These are phyloP conservation scores for Apiotrichum sp. DNA, from an alignment of 1,284 basidiomycete genomes.

Conservation along the genomic window DNA sequence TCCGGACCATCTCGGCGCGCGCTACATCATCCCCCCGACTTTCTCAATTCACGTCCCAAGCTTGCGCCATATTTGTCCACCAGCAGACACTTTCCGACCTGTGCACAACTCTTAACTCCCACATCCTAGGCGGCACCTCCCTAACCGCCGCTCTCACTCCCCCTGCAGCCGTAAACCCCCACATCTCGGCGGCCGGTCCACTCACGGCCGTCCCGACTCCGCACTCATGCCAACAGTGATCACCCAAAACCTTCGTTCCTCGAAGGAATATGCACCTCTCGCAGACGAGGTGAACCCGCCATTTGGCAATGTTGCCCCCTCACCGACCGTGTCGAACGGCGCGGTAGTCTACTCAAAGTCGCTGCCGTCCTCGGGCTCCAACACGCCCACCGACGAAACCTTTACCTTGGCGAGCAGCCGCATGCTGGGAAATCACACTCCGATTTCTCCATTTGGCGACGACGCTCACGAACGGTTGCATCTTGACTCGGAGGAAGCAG, in stretches of 20 bases:
- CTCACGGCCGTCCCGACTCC: too few species aligned
- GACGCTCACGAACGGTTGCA: neutral
- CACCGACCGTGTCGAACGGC: constrained; percentile 30
- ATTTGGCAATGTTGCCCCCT: constrained; percentile 26
- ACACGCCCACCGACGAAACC: constrained; percentile 4
- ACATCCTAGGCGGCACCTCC: too few species aligned
- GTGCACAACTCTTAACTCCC: too few species aligned
- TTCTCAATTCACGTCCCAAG: too few species aligned
- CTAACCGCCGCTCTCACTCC: too few species aligned
- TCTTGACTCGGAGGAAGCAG: neutral
- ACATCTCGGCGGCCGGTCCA: too few species aligned
- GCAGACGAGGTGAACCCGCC: constrained; percentile 35
- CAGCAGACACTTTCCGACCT: too few species aligned
- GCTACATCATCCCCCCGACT: too few species aligned
- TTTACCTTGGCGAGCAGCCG: constrained; percentile 8
- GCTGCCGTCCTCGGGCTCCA: neutral
- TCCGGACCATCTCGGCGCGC: too few species aligned
- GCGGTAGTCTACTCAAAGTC: constrained; percentile 31
- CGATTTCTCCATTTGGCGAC: neutral
- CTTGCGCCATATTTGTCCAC: too few species aligned
- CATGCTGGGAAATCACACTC: neutral
- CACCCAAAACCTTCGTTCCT: neutral
- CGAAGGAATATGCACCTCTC: constrained; percentile 32
- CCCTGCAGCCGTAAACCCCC: too few species aligned
- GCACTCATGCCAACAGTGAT: too few species aligned